phyloP scores from a whole-genome alignment of 2,329 filamentous ascomycete genomes.

The Diaporthe sp. region DNA sequence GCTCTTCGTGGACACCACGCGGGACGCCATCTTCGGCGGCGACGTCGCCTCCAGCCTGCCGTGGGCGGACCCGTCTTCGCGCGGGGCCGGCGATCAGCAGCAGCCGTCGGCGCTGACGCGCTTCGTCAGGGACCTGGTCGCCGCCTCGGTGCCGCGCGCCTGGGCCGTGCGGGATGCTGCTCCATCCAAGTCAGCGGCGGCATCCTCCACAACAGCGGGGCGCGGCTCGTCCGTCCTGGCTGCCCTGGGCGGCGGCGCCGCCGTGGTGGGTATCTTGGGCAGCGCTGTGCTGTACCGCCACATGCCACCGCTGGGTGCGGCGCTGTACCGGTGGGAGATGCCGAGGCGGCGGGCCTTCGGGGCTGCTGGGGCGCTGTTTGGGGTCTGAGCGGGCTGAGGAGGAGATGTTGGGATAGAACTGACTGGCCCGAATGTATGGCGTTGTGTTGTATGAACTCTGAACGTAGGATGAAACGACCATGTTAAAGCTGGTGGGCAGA shows the following conservation, averaged over 20 bases:
- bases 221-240: background rate
- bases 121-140: slow-evolving; percentile 37
- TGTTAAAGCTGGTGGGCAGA: background rate
- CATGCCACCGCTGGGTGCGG: slow-evolving; percentile 38
- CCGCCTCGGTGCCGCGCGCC: slow-evolving; percentile 31
- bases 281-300: slow-evolving; percentile 41
- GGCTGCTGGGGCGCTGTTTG: slow-evolving; percentile 37
- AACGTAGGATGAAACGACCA: background rate
- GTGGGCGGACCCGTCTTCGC: slow-evolving; percentile 25
- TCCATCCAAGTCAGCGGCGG: background rate
- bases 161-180: slow-evolving; percentile 29
- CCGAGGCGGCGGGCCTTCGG: slow-evolving; percentile 36
- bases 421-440: background rate
- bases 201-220: background rate
- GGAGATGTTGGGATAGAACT: background rate
- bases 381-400: slow-evolving; percentile 3
- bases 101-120: slow-evolving; percentile 30
- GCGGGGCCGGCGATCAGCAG: no score
- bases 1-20: slow-evolving; percentile 45
- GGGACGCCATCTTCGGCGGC: slow-evolving; percentile 39
- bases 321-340: slow-evolving; percentile 39
- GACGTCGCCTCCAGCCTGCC: slow-evolving; percentile 37
- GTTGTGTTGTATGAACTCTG: background rate
- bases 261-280: slow-evolving; percentile 32
- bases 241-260: slow-evolving; percentile 27